Evolutionary conservation across 495 filamentous ascomycete species (phyloP), one percentile per base, ranked within the genome.

Genomic region (Aspergillus mulundensis): DNA sequence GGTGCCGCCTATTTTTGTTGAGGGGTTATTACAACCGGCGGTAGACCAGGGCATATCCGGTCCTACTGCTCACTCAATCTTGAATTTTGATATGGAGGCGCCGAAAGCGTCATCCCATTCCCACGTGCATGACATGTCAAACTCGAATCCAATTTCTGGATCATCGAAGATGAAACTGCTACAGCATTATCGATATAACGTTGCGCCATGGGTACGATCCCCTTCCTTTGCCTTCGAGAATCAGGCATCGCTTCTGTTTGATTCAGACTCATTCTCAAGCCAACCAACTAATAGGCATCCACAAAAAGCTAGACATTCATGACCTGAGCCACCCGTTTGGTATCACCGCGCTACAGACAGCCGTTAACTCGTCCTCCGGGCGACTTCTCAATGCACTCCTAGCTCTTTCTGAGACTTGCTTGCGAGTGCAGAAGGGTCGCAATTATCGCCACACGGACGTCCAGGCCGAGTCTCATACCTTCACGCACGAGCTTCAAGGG

Each of bases 101-200:
- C 12, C 32, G 11, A 36, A 36, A 2, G 5, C 12, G 6, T 6
- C 2, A 4, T 36, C 32, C 3, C 12, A 36, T 10, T 7, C 32
- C 32, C 12, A 11, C 11, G 2, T 10, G 8, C 5, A 15, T 10
- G 3, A 36, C 5, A 14, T 1, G 19, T 24, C 41, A 24, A 14
- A 12, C 34, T 19, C 12, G n/a, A 48, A 19, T 18, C 5, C 25
- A 25, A 36, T 8, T 8, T 11, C 25, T 16, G 47, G 65, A 2
- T 61, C 54, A 0, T 53, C 62, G 20, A 64, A 46, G 18, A 57
- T 70, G 15, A 61, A 66, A n/a, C 59, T 70, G 18, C 50, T 73
- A 23, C 67, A 67, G 7, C 61, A 71, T 42, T 73, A 70, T 61
- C 67, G 66, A 14, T 73, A 73, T 53, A 51, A 68, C 28, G 60